Base-by-base conservation (phyloP, 768 basidiomycete genomes). In the Gloeopeniophorella convolvens region DNA sequence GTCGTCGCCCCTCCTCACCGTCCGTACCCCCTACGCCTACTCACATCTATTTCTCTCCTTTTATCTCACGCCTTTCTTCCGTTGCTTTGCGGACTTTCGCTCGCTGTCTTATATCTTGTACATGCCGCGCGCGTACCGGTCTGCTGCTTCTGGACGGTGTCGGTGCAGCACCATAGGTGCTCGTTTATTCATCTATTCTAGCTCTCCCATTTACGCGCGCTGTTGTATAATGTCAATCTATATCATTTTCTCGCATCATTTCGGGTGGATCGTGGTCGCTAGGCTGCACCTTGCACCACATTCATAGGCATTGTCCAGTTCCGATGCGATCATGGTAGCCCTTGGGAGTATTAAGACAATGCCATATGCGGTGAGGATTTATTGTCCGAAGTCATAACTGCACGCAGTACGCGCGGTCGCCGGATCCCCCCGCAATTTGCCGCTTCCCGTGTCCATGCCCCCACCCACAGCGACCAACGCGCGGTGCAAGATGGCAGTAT, bases 161-260 rank as follows among this genome's bases (percentile, higher is more conserved):
- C 11, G 26, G 45, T 23, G 42, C 27, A 34, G 20, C 42, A 42
- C n/a, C 34, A 23, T 40, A 33, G 23, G 42, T 51, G 39, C 21
- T n/a, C 39, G 23, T 18, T 41, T 40, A 33, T 20, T 24, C 44
- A 45, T 51, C 42, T 44, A 44, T 50, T 31, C 5, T 35, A 44
- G 42, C 43, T 5, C 36, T 51, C 39, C 30, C 27, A 52, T 34
- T 47, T 37, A 32, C 15, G 35, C 36, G 45, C 27, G 41, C 34
- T 43, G 28, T 48, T 43, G 46, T 53, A 36, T 48, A 48, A 36
- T 42, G 28, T 50, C n/a, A 45, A 8, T 15, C n/a, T 13, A 18
- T 27, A 36, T 36, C 35, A 15, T 47, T 46, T 35, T 35, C 9
- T 46, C 35, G 21, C n/a, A 24, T 15, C 18, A 12, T 28, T 16